phyloP scores from a whole-genome alignment of 306 rosid genomes.

The Albizia julibrissin region DNA sequence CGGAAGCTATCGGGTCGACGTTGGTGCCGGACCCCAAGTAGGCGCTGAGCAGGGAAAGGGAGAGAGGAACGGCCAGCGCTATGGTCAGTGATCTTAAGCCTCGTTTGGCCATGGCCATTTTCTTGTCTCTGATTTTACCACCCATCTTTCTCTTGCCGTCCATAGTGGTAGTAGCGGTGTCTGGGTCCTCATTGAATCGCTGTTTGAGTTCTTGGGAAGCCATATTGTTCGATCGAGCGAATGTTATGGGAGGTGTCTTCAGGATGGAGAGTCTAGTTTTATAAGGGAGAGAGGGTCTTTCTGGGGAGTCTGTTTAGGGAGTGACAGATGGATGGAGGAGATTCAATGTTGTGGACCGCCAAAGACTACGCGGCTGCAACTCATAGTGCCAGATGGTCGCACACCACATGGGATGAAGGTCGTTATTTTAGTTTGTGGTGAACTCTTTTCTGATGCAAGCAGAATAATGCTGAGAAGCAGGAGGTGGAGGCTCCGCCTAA shows the following conservation, averaged over 20 bases:
- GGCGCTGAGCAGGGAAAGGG: constrained; percentile 45
- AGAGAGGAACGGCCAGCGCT: constrained; percentile 52
- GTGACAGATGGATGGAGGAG: constrained; percentile 52
- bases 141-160: not conserved
- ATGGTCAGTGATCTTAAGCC: constrained; percentile 63
- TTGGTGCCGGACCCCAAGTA: constrained; percentile 31
- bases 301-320: not conserved
- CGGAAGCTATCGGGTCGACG: not conserved
- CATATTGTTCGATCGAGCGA: constrained; percentile 34
- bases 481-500: not conserved
- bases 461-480: not conserved
- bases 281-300: constrained; percentile 31
- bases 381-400: not conserved
- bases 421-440: not conserved
- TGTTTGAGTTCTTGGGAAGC: constrained; percentile 56
- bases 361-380: constrained; percentile 23
- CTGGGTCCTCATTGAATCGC: constrained; percentile 37
- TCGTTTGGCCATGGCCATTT: constrained; percentile 65
- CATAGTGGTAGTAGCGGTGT: not conserved
- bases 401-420: not conserved
- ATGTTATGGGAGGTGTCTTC: not conserved
- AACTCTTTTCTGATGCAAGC: not conserved
- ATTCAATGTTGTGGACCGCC: not conserved
- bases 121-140: constrained; percentile 21
- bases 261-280: not conserved